These are phyloP conservation scores for Thymus quinquecostatus DNA, from an alignment of 257 asterid genomes.

Conservation along the genomic window DNA sequence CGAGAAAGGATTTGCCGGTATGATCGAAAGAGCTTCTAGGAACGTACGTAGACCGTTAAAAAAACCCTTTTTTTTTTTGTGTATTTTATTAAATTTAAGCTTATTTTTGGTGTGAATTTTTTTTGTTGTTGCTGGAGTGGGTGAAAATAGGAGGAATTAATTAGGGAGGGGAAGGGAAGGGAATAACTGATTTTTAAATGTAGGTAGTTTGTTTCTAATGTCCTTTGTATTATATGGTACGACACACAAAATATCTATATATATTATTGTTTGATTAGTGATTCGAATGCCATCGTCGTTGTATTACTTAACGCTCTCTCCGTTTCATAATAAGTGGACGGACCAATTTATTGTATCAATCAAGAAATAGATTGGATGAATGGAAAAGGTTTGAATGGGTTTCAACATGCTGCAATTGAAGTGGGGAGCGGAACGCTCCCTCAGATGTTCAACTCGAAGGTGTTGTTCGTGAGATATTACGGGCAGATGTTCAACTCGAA, in stretches of 20 bases:
- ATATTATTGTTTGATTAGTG: slow-evolving; percentile 6
- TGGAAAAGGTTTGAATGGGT: too few species aligned
- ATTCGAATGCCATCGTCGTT: too few species aligned
- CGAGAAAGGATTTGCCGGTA: slow-evolving; percentile 41
- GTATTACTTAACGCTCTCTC: too few species aligned
- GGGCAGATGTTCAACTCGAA: too few species aligned
- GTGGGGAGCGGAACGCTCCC: too few species aligned
- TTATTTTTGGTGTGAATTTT: neutral
- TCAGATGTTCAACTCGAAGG: too few species aligned
- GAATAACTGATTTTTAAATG: slow-evolving; percentile 33
- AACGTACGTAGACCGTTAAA: neutral
- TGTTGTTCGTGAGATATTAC: too few species aligned
- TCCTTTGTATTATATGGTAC: slow-evolving; percentile 37
- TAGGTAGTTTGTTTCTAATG: slow-evolving; percentile 20
- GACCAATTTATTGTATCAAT: too few species aligned
- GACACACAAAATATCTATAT: slow-evolving; percentile 29
- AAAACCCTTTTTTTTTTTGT: slow-evolving; percentile 3
- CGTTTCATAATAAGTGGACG: too few species aligned
- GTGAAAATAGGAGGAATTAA: slow-evolving; percentile 18
- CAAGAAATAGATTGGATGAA: too few species aligned
- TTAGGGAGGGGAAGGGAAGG: slow-evolving; percentile 30
- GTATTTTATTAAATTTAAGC: neutral
- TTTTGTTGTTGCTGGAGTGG: neutral
- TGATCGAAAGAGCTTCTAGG: slow-evolving; percentile 23
- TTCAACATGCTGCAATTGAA: too few species aligned